Conservation (phyloP, 257 asterid species). For the Asclepias syriaca region DNA sequence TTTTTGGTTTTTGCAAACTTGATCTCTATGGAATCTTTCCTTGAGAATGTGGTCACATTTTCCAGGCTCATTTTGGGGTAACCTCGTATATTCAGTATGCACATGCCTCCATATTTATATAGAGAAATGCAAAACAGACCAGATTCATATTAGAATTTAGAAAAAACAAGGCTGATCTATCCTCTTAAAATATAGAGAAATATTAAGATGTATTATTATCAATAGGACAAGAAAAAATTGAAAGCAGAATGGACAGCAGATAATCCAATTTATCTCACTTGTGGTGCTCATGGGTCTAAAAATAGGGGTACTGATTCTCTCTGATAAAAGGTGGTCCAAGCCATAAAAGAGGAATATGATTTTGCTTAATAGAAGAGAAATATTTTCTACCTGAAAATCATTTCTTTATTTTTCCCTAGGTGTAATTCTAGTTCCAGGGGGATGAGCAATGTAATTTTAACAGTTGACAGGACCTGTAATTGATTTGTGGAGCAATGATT, state of each 20-base stretch:
- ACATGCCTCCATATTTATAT: not conserved
- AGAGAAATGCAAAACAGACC: not conserved
- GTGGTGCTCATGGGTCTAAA: not conserved
- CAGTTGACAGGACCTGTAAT: not conserved
- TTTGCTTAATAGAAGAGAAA: not conserved
- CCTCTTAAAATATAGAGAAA: not conserved
- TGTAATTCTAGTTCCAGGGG: not conserved
- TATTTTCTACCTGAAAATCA: not conserved
- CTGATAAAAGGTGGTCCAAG: not conserved
- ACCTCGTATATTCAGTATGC: not conserved
- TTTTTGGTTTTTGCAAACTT: not conserved
- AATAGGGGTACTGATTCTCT: not conserved
- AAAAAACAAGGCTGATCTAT: not conserved
- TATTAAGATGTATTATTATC: too few relatives aligned
- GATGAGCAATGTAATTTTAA: not conserved
- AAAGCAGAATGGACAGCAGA: not conserved
- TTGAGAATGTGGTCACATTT: not conserved
- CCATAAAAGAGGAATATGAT: not conserved
- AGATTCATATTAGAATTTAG: not conserved
- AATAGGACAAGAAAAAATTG: not conserved
- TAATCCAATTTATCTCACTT: not conserved
- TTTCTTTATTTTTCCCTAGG: not conserved
- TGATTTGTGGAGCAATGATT: slow-evolving; percentile 1
- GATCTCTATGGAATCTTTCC: not conserved
- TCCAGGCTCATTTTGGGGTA: not conserved